Evolutionary conservation across 352 stramenopile species (phyloP).

Genomic region (Lagenidium giganteum): DNA sequence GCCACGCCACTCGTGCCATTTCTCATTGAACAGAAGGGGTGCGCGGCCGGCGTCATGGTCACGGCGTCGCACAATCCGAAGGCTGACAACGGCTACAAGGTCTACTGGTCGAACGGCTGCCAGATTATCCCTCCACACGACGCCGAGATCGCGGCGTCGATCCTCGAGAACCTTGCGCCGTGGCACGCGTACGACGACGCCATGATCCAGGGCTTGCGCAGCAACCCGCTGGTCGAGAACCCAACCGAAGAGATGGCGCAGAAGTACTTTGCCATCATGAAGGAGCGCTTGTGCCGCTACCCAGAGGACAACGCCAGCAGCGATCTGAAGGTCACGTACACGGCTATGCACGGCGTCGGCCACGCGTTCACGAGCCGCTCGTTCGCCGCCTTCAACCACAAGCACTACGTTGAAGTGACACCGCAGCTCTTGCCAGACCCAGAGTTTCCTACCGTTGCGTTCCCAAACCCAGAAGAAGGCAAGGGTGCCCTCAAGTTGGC

Average conservation of each 20-base stretch:
- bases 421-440: conserved; percentile 92
- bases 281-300: conserved; percentile 56
- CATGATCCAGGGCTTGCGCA: conserved; percentile 23
- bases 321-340: conserved; percentile 89
- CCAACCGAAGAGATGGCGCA: conserved; percentile 60
- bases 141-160: conserved; percentile 86
- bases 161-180: conserved; percentile 87
- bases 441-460: conserved; percentile 95
- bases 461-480: conserved; percentile 98
- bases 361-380: conserved; percentile 88
- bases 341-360: conserved; percentile 98
- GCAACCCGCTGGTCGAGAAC: conserved; percentile 50
- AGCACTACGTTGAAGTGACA: conserved; percentile 82
- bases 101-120: conserved; percentile 93
- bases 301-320: conserved; percentile 51
- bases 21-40: conserved; percentile 74
- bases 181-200: conserved; percentile 71
- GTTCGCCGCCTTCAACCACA: conserved; percentile 88
- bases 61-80: conserved; percentile 99
- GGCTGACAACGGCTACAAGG: conserved; percentile 97
- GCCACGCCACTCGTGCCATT: conserved; percentile 94
- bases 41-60: conserved; percentile 89
- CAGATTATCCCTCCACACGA: conserved; percentile 98
- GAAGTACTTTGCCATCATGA: conserved; percentile 66
- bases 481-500: conserved; percentile 95